Evolutionary conservation across 2,329 filamentous ascomycete species (phyloP), one percentile per base, ranked within the genome.

Genomic region (Ophiocordyceps robertsii): DNA sequence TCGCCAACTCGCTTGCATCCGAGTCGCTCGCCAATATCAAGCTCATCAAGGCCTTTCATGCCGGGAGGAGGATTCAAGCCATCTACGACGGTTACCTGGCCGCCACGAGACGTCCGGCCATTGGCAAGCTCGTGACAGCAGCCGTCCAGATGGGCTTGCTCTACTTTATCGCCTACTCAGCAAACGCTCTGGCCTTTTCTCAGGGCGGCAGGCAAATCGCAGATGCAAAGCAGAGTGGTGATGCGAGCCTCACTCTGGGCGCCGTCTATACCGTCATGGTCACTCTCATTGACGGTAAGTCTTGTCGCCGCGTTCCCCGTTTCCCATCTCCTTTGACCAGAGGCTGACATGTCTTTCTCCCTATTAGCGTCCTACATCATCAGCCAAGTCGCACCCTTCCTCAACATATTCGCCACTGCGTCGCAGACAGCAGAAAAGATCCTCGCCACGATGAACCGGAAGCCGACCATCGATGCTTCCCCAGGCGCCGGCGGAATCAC

Each of bases 161-260:
- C 7, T 84, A 81, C 54, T 83, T 84, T 47, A 73, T 84, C 48
- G 75, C 77, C 4, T 83, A 80, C 48, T 70, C 75, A 2, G 77
- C 76, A 7, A 83, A 82, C 53, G 77, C 75, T 2, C 63, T 84
- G 13, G 76, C 79, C 0, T 83, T 81, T 53, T 84, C 77, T 76
- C 72, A 82, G 54, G 80, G 79, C 39, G 78, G 74, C 47, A 66
- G 63, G 31, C 69, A 69, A 41, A 69, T 70, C 49, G 63, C 63
- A 14, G 55, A 61, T 7, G 55, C 63, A 2, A 57, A 64, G 8
- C 55, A 57, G 4, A 59, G 61, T 4, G 54, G 56, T 19, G 52
- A 52, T 1, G 47, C 53, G 24, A 58, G 57, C 16, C 53, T 60
- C 5, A 64, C 63, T 1, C 61, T 70, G 9, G 67, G 68, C 32